phyloP scores from a whole-genome alignment of 805 yeast genomes.

The Pichia paraexigua region DNA sequence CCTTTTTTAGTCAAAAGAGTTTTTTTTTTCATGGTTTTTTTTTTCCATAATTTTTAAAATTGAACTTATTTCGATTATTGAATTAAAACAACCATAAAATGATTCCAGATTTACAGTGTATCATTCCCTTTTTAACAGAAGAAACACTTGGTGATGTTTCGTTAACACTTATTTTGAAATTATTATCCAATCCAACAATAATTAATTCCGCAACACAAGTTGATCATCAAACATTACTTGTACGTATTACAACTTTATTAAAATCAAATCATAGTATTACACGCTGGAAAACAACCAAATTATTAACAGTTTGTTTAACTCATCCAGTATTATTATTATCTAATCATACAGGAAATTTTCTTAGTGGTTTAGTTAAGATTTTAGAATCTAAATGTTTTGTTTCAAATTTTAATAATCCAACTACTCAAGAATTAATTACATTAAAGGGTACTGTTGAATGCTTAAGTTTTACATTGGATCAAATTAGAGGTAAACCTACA shows the following conservation, averaged over 20 bases:
- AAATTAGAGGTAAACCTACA: slow-evolving; percentile 72
- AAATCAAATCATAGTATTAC: slow-evolving; percentile 36
- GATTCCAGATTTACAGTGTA: slow-evolving; percentile 15
- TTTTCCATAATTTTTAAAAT: background rate
- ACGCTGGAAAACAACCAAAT: slow-evolving; percentile 55
- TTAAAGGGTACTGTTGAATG: slow-evolving; percentile 34
- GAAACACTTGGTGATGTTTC: slow-evolving; percentile 18
- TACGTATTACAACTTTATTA: slow-evolving; percentile 36
- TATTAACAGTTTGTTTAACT: slow-evolving; percentile 29
- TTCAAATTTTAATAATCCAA: slow-evolving; percentile 24
- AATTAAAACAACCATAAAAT: background rate
- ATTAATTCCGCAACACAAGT: slow-evolving; percentile 38
- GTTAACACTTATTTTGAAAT: slow-evolving; percentile 16
- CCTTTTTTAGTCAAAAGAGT: background rate
- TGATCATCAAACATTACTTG: slow-evolving; percentile 43
- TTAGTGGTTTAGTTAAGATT: slow-evolving; percentile 35
- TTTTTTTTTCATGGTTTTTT: background rate
- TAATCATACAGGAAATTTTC: slow-evolving; percentile 32
- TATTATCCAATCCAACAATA: slow-evolving; percentile 22
- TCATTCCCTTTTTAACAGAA: slow-evolving; percentile 23
- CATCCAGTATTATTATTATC: slow-evolving; percentile 31
- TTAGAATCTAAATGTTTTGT: slow-evolving; percentile 32
- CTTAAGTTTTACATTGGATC: slow-evolving; percentile 33
- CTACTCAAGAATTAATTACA: slow-evolving; percentile 18
- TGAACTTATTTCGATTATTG: background rate